Conservation (phyloP, 2,329 filamentous ascomycete genomes). For the Dryadomyces quercus-mongolicae region DNA sequence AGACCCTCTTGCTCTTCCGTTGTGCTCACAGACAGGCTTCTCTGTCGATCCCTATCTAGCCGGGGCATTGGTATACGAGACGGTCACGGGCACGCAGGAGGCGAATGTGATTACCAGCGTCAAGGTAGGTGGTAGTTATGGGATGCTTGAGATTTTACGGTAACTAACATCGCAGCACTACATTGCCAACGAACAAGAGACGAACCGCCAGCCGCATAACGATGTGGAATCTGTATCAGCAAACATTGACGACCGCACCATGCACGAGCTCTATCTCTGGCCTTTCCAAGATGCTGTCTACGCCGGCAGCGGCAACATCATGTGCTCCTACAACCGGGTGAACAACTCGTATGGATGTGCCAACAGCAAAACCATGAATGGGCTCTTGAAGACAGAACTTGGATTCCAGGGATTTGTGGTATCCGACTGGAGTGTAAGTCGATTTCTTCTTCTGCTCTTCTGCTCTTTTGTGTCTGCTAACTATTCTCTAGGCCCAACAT, state of each 20-base stretch:
- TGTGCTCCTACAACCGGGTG: slow-evolving; percentile 55
- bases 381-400: slow-evolving; percentile 47
- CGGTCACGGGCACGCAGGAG: slow-evolving; percentile 57
- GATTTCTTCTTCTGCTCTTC: not conserved
- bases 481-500: slow-evolving; percentile 40
- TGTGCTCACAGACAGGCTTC: slow-evolving; percentile 17
- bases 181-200: slow-evolving; percentile 35
- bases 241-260: slow-evolving; percentile 32
- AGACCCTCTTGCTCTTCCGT: not conserved
- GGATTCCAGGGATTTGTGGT: slow-evolving; percentile 54
- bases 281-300: slow-evolving; percentile 41
- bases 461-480: not conserved
- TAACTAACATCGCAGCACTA: slow-evolving; percentile 42
- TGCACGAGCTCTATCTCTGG: slow-evolving; percentile 42
- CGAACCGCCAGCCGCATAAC: slow-evolving; percentile 41
- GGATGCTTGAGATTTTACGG: not conserved
- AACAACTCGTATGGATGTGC: slow-evolving; percentile 60
- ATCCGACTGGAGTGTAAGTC: slow-evolving; percentile 42
- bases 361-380: slow-evolving; percentile 53
- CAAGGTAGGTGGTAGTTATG: slow-evolving; percentile 26
- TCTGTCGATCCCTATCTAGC: slow-evolving; percentile 51
- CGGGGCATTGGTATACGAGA: slow-evolving; percentile 30
- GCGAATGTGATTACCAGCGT: slow-evolving; percentile 59
- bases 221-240: slow-evolving; percentile 31
- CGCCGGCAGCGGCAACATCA: slow-evolving; percentile 42